Evolutionary conservation across 2,329 filamentous ascomycete species (phyloP).

Genomic region (Hymenoscyphus linearis): DNA sequence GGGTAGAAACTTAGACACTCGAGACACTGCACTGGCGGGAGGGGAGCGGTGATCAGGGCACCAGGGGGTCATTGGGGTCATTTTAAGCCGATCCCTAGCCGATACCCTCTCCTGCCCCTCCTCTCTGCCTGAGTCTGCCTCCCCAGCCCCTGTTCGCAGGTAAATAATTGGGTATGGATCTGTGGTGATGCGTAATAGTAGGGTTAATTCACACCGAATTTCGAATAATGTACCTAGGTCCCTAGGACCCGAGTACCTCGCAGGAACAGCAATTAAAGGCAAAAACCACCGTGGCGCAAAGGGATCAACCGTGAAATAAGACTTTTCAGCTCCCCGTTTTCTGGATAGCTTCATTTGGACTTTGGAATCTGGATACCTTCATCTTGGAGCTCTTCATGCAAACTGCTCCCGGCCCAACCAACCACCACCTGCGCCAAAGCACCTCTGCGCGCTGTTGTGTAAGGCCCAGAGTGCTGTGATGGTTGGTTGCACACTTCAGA

Average conservation of each 20-base stretch:
- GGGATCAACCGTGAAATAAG: not conserved
- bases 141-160: not conserved
- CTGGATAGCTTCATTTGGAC: no score
- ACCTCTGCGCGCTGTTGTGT: not conserved
- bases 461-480: conserved; percentile 1
- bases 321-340: not conserved
- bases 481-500: not conserved
- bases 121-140: not conserved
- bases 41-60: not conserved
- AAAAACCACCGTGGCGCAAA: not conserved
- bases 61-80: not conserved
- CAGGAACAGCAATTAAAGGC: not conserved
- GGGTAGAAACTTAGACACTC: no score
- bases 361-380: not conserved
- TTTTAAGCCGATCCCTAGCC: not conserved
- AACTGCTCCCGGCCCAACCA: not conserved
- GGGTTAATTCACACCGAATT: not conserved
- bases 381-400: not conserved
- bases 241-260: no score
- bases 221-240: no score
- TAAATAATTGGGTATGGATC: not conserved
- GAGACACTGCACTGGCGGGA: no score
- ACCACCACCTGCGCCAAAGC: not conserved
- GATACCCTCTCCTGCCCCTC: not conserved
- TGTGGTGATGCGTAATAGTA: not conserved